These are phyloP conservation scores for Vigna nakashimae DNA, from an alignment of 306 rosid species.

Conservation along the genomic window DNA sequence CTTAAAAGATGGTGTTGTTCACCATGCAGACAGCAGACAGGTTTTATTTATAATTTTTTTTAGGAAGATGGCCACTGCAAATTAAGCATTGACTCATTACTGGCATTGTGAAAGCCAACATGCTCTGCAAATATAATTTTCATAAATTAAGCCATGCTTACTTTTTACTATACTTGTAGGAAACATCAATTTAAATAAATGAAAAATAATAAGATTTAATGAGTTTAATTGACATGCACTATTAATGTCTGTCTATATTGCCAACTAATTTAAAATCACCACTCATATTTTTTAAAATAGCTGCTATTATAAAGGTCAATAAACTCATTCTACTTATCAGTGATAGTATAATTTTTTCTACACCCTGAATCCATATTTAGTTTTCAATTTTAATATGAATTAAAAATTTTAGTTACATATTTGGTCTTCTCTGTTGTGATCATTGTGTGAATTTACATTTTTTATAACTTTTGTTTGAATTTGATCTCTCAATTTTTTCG, in stretches of 20 bases:
- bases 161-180: background rate
- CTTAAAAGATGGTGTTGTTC: background rate
- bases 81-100: background rate
- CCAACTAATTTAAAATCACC: too few relatives aligned
- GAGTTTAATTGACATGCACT: too few relatives aligned
- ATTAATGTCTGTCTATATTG: too few relatives aligned
- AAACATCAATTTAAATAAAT: background rate
- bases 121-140: conserved; percentile 5
- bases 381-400: background rate
- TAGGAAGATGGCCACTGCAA: background rate
- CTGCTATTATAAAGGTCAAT: too few relatives aligned
- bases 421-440: background rate
- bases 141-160: background rate
- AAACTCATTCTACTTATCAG: too few relatives aligned
- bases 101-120: conserved; percentile 1
- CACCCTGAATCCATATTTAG: too few relatives aligned
- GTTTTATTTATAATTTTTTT: conserved; percentile 1
- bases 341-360: too few relatives aligned
- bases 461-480: background rate
- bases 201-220: background rate
- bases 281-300: too few relatives aligned
- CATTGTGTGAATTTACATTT: background rate
- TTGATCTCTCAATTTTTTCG: background rate
- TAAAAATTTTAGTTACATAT: background rate
- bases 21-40: background rate